These are phyloP conservation scores for Persicaria tinctoria DNA, from an alignment of 148 eudicot genomes.

Conservation along the genomic window DNA sequence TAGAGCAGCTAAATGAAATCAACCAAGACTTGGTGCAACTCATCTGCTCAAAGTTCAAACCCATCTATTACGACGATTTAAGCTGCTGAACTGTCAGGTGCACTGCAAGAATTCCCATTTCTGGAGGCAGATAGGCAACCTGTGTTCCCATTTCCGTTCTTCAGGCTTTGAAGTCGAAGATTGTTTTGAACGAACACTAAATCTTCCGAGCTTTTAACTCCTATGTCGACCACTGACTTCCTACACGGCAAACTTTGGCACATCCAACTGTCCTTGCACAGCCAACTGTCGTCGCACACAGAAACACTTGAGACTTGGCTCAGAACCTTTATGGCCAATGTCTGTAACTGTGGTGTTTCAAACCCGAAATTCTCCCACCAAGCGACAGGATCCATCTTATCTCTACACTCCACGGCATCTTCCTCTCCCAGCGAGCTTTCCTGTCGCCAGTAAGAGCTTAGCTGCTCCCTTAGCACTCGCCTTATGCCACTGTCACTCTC, in stretches of 20 bases:
- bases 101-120: slow-evolving; percentile 22
- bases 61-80: not conserved
- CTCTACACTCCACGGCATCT: slow-evolving; percentile 44
- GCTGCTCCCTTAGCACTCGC: slow-evolving; percentile 34
- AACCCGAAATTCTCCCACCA: slow-evolving; percentile 56
- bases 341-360: slow-evolving; percentile 38
- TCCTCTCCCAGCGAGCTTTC: slow-evolving; percentile 46
- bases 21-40: no score
- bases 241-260: slow-evolving; percentile 30
- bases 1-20: no score
- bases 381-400: slow-evolving; percentile 48
- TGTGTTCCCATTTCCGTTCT: slow-evolving; percentile 19
- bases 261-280: slow-evolving; percentile 27
- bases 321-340: slow-evolving; percentile 36
- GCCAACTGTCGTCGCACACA: slow-evolving; percentile 26
- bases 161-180: slow-evolving; percentile 31
- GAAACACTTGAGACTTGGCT: slow-evolving; percentile 33
- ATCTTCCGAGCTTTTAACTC: slow-evolving; percentile 35
- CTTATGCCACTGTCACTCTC: slow-evolving; percentile 29
- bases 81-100: not conserved
- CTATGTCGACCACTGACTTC: slow-evolving; percentile 26
- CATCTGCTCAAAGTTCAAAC: not conserved
- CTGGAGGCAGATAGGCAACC: slow-evolving; percentile 15
- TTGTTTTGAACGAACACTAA: slow-evolving; percentile 39
- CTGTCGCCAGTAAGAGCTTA: slow-evolving; percentile 30